These are phyloP conservation scores for Aulographum hederae DNA, from an alignment of 2,329 filamentous ascomycete species.

Conservation along the genomic window DNA sequence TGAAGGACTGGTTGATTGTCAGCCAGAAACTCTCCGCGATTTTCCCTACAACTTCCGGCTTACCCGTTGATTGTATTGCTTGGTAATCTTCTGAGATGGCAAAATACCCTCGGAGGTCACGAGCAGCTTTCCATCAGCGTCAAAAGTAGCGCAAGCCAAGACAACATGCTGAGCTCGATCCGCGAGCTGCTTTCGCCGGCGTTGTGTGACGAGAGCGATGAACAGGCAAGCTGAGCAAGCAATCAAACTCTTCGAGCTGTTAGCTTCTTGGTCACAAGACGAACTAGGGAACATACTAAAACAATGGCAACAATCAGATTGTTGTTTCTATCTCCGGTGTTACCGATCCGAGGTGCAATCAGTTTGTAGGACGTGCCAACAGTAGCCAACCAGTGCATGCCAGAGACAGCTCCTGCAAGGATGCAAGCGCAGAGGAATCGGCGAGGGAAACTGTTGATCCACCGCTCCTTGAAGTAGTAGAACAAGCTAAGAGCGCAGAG, in stretches of 20 bases:
- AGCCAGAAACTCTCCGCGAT: background rate
- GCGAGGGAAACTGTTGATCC: constrained; percentile 68
- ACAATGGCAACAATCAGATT: constrained; percentile 59
- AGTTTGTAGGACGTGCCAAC: constrained; percentile 51
- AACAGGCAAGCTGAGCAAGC: constrained; percentile 18
- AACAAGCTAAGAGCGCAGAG: constrained; percentile 54
- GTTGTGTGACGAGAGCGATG: constrained; percentile 18
- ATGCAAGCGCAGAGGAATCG: constrained; percentile 46
- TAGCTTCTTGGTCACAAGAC: too few relatives aligned
- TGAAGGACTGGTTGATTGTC: constrained; percentile 29
- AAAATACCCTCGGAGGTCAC: constrained; percentile 52
- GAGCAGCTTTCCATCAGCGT: constrained; percentile 45
- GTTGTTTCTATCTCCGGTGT: constrained; percentile 28
- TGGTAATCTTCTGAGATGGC: constrained; percentile 60
- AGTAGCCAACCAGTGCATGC: constrained; percentile 75
- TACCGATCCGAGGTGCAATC: constrained; percentile 10
- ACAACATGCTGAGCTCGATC: constrained; percentile 34
- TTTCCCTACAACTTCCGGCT: constrained; percentile 5
- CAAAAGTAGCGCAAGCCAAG: constrained; percentile 45
- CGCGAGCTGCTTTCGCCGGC: constrained; percentile 16
- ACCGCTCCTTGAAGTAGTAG: constrained; percentile 57
- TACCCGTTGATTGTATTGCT: constrained; percentile 51
- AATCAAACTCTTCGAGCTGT: constrained; percentile 19
- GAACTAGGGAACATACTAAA: constrained; percentile 35
- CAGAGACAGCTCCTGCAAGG: constrained; percentile 57